Evolutionary conservation across 305 asterid species (phyloP).

Genomic region (Plantago coronopus): DNA sequence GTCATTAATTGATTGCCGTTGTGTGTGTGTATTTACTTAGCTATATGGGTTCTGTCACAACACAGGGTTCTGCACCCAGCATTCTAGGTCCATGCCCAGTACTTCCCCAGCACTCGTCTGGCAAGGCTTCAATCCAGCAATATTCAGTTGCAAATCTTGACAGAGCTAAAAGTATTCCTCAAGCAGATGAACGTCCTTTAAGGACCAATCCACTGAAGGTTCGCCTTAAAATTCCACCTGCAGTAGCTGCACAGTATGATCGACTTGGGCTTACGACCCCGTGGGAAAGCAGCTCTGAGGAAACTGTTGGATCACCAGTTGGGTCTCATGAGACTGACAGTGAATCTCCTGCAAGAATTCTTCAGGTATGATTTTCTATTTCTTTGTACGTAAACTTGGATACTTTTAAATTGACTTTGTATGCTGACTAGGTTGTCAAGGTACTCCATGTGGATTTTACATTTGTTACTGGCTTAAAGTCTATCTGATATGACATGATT

Average conservation of each 20-base stretch:
- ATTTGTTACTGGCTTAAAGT: constrained; percentile 14
- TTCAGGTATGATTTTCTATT: constrained; percentile 43
- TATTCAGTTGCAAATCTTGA: constrained; percentile 33
- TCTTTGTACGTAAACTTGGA: constrained; percentile 15
- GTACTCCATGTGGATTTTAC: background rate
- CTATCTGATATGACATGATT: constrained; percentile 11
- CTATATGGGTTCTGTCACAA: constrained; percentile 33
- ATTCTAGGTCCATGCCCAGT: constrained; percentile 28
- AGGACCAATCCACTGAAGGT: constrained; percentile 51
- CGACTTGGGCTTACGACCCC: constrained; percentile 78
- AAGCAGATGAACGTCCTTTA: constrained; percentile 38
- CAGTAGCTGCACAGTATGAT: constrained; percentile 49
- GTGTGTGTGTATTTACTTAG: constrained; percentile 28
- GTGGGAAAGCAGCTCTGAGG: constrained; percentile 63
- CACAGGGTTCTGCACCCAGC: constrained; percentile 49
- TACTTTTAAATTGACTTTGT: background rate
- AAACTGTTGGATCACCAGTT: constrained; percentile 42
- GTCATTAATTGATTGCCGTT: constrained; percentile 18
- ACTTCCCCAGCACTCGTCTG: background rate
- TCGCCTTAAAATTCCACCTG: constrained; percentile 70
- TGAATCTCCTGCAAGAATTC: constrained; percentile 56
- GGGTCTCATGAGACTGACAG: constrained; percentile 39
- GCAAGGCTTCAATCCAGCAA: constrained; percentile 37
- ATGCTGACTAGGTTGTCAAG: background rate
- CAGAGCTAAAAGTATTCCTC: constrained; percentile 42